Conservation (phyloP, 371 early-diverging fungal species). For the Syncephalastrum contaminatum region DNA sequence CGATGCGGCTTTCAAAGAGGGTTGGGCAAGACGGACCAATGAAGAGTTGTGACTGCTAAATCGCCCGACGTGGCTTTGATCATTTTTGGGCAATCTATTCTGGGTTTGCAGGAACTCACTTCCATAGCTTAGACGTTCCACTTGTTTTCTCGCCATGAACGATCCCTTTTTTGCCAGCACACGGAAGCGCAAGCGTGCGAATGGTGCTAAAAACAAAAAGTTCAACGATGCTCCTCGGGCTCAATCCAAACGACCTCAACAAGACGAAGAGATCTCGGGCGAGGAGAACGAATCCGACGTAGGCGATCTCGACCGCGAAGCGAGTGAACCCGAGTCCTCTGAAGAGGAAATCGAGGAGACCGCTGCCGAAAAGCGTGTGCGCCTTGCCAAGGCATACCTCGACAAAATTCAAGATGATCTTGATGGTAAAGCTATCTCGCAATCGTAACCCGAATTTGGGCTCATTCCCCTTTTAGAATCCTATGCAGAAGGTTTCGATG, state of each 20-base stretch:
- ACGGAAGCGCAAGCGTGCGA: constrained; percentile 36
- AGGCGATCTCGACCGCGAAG: constrained; percentile 46
- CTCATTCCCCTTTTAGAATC: neutral
- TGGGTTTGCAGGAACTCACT: too few relatives aligned
- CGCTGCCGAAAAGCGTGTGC: constrained; percentile 87
- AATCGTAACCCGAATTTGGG: neutral
- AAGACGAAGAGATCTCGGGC: constrained; percentile 15
- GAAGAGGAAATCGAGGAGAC: constrained; percentile 74
- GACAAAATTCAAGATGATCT: constrained; percentile 66
- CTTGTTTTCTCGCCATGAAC: constrained; percentile 8
- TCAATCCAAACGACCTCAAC: constrained; percentile 12
- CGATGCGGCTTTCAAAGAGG: too few relatives aligned
- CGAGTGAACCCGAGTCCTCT: constrained; percentile 56
- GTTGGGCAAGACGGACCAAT: too few relatives aligned
- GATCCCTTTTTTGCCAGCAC: constrained; percentile 37
- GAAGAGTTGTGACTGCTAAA: too few relatives aligned
- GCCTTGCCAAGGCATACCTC: constrained; percentile 91
- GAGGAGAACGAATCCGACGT: constrained; percentile 46
- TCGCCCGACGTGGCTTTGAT: too few relatives aligned
- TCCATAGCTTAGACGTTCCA: too few relatives aligned
- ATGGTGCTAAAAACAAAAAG: constrained; percentile 7
- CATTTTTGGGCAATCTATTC: too few relatives aligned
- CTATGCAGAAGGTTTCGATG: constrained; percentile 77
- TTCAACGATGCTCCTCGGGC: constrained; percentile 7
- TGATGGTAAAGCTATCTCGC: constrained; percentile 44